Conservation (phyloP, 768 basidiomycete species). For the Lyophyllum semitale region DNA sequence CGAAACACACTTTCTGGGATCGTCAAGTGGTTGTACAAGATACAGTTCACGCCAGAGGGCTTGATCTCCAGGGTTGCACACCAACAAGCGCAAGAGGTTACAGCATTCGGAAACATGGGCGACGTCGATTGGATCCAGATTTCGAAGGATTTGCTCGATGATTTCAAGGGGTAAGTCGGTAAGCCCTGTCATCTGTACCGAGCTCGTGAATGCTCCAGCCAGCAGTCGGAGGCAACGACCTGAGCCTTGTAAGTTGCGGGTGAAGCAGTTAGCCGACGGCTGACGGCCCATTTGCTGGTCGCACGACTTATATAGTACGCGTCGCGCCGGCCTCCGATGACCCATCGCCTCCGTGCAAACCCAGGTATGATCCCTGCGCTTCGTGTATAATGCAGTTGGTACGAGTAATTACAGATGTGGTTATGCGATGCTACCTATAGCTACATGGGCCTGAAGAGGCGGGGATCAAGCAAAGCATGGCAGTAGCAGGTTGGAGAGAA, state of each 20-base stretch:
- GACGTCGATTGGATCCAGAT: constrained; percentile 64
- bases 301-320: too few species aligned
- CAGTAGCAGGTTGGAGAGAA: constrained; percentile 9
- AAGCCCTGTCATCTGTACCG: constrained; percentile 16
- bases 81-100: constrained; percentile 36
- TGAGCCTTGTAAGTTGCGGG: too few species aligned
- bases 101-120: constrained; percentile 55
- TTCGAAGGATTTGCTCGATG: constrained; percentile 55
- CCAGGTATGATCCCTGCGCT: constrained; percentile 23
- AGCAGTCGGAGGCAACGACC: constrained; percentile 14
- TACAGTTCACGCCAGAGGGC: constrained; percentile 70
- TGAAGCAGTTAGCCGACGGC: too few species aligned
- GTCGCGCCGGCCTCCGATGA: too few species aligned
- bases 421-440: constrained; percentile 31
- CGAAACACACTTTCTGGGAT: constrained; percentile 54
- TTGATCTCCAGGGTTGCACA: constrained; percentile 47
- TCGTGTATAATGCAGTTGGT: constrained; percentile 40
- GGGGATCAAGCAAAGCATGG: constrained; percentile 17
- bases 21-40: constrained; percentile 63
- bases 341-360: constrained; percentile 5
- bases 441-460: constrained; percentile 28
- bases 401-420: constrained; percentile 26
- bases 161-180: constrained; percentile 58
- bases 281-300: too few species aligned
- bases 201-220: neutral